Base-by-base conservation (phyloP, 768 basidiomycete species). In the Multifurca ochricompacta region DNA sequence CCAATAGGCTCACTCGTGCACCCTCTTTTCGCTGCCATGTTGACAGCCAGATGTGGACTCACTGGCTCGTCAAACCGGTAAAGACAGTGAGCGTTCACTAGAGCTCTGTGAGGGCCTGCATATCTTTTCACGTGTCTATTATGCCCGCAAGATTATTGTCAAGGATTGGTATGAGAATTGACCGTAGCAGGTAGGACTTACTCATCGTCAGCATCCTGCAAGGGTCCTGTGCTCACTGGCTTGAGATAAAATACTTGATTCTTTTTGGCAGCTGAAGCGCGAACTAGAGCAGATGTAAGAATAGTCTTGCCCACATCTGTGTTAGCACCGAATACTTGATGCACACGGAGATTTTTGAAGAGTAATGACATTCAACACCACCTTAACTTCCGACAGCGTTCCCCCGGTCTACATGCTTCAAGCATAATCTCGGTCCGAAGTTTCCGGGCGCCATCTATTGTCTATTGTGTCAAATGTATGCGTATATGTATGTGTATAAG, bases 301-400 rank as follows among this genome's bases (percentile, higher is more conserved):
- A 97, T 77, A 0, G 94, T 96, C 71, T 98, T 97, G 25, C 95
- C 95, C 46, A 97, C 93, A 68, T 92, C 84, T 2, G 95, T 98
- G 69, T 95, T 96, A 1, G 94, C 92, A 30, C 95, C 95, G 64
- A 96, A 95, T 55, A 97, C 74, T 66, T 95, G 91, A 68, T 93
- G 89, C 28, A 92, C 73, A 16, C 91, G 81, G 31, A 97, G 77
- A 65, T 93, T 78, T 63, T 80, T 83, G 74, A 87, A 94, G 41
- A 98, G 82, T 19, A 85, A 77, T 45, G 87, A 81, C 91, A 93
- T 92, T 39, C 52, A 52, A 30, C 16, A n/a, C n/a, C n/a, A n/a
- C n/a, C n/a, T n/a, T n/a, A n/a, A n/a, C n/a, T n/a, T n/a, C n/a
- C n/a, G n/a, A n/a, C n/a, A n/a, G n/a, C n/a, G n/a, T n/a, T 13